Conservation (phyloP, 805 yeast species). For the Jamesozyma lodderae region DNA sequence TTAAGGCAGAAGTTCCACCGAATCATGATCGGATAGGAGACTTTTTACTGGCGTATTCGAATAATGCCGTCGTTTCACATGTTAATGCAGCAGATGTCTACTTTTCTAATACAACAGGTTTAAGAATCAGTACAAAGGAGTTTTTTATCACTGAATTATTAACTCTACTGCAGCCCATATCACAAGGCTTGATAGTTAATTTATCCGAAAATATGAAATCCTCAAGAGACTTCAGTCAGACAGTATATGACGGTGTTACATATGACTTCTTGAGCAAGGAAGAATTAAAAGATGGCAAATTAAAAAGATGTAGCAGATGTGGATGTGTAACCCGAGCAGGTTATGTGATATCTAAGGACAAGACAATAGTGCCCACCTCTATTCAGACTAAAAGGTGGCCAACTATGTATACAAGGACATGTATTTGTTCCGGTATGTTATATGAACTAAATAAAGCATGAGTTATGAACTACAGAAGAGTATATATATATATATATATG, state of each 20-base stretch:
- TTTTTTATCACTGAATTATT: conserved; percentile 24
- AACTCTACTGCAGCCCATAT: conserved; percentile 32
- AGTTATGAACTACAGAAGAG: too few species aligned
- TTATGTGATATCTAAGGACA: conserved; percentile 25
- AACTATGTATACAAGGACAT: conserved; percentile 27
- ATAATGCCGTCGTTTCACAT: conserved; percentile 23
- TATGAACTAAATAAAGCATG: conserved; percentile 23
- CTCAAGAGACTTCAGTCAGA: conserved; percentile 31
- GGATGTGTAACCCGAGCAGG: conserved; percentile 38
- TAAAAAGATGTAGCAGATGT: conserved; percentile 46
- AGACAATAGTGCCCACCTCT: conserved; percentile 28
- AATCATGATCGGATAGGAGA: conserved; percentile 27
- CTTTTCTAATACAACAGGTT: conserved; percentile 26
- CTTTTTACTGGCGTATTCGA: conserved; percentile 23
- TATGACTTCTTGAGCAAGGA: conserved; percentile 20
- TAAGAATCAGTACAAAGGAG: conserved; percentile 25
- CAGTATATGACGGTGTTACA: conserved; percentile 28
- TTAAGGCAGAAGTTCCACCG: conserved; percentile 55
- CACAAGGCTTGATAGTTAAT: conserved; percentile 38
- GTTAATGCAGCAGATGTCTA: conserved; percentile 25
- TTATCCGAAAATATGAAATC: conserved; percentile 28
- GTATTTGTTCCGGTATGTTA: conserved; percentile 31
- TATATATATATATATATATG: too few species aligned
- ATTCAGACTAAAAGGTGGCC: conserved; percentile 32
- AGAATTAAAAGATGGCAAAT: conserved; percentile 17